Percentiles rank a stretch among this genome's conserved stretches.
phyloP scores from a whole-genome alignment of 176 grass and related monocot species.

The Urochloa ruziziensis region DNA sequence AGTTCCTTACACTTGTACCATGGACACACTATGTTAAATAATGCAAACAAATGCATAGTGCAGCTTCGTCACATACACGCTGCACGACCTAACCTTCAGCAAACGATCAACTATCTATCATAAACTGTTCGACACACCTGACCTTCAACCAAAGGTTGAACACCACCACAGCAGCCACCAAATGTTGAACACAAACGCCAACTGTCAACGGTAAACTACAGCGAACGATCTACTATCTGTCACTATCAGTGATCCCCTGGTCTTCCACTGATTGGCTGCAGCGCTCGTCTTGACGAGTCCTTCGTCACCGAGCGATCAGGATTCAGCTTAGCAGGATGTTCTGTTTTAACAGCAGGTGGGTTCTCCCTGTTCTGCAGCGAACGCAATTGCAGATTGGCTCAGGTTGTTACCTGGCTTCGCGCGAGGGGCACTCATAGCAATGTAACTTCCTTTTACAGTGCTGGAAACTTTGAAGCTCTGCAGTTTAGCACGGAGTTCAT shows the following conservation, averaged over 20 bases:
- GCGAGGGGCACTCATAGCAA: not conserved
- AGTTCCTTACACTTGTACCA: not conserved
- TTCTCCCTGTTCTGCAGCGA: slow-evolving; percentile 28
- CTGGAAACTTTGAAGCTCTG: slow-evolving; percentile 38
- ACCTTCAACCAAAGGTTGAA: slow-evolving; percentile 43
- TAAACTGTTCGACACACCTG: too few species aligned
- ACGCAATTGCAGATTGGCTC: not conserved
- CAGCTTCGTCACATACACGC: not conserved
- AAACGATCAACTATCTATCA: too few species aligned
- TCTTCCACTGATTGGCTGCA: slow-evolving; percentile 21
- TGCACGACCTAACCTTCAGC: too few species aligned
- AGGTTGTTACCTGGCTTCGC: not conserved
- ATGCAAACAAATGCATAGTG: not conserved
- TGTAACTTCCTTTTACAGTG: slow-evolving; percentile 24
- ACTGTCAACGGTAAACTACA: not conserved
- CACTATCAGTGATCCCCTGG: not conserved
- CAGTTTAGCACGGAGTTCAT: slow-evolving; percentile 25
- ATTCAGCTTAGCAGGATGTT: not conserved
- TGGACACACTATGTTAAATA: not conserved
- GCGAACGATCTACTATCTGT: not conserved
- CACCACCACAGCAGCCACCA: not conserved
- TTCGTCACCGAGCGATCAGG: not conserved
- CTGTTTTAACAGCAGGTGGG: not conserved
- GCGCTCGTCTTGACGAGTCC: slow-evolving; percentile 15
- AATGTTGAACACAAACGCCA: not conserved